These are phyloP conservation scores for Rhytidiadelphus loreus DNA, from an alignment of 225 moss, liverwort and hornwort genomes.

Conservation along the genomic window DNA sequence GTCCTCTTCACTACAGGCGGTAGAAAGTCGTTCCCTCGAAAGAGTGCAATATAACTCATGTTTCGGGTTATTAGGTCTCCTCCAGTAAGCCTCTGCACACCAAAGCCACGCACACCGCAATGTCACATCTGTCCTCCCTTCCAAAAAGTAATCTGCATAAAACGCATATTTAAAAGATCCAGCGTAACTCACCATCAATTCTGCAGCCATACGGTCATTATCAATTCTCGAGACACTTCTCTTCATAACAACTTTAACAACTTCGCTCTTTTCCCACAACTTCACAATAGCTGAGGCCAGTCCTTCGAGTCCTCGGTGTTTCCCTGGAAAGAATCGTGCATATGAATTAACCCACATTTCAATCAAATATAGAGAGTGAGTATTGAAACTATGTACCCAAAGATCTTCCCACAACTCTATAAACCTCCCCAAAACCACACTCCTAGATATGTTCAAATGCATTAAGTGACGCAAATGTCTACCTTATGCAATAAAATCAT, in stretches of 20 bases:
- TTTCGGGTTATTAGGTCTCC: conserved; percentile 68
- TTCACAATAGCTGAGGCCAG: conserved; percentile 77
- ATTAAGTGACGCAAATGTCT: neutral
- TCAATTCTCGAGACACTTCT: conserved; percentile 38
- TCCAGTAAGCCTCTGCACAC: conserved; percentile 74
- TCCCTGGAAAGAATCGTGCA: conserved; percentile 38
- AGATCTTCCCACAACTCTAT: neutral
- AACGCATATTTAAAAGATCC: neutral
- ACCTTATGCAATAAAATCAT: neutral
- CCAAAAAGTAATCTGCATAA: neutral
- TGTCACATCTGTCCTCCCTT: neutral
- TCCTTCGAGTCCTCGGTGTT: conserved; percentile 65
- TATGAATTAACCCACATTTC: neutral
- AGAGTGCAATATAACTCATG: conserved; percentile 71
- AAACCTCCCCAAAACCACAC: neutral
- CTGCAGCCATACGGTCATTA: conserved; percentile 41
- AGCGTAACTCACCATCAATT: conserved; percentile 26
- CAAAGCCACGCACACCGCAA: neutral
- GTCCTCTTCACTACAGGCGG: conserved; percentile 54
- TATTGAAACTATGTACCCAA: neutral
- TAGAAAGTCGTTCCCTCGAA: conserved; percentile 90
- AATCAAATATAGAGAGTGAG: neutral
- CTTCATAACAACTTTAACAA: conserved; percentile 43
- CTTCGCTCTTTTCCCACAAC: conserved; percentile 87
- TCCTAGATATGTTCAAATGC: neutral